Evolutionary conservation across 164 flowering plant species (phyloP), one percentile per base, ranked within the genome.

Genomic region (Vitis labrusca): DNA sequence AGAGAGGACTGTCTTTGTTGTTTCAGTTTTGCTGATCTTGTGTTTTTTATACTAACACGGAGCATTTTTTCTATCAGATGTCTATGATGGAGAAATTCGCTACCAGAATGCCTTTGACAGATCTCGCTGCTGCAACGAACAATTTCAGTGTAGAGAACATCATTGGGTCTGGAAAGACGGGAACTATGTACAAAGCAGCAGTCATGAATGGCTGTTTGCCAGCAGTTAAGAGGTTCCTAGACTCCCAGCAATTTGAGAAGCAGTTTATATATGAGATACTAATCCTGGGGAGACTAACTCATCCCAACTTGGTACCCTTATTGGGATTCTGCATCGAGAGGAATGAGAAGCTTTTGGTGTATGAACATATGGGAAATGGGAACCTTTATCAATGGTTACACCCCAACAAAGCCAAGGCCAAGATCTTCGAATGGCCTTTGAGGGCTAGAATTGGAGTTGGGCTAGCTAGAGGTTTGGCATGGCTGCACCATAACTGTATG

Each of bases 401-500:
- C 8, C 53, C 53, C 14, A 5, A 27, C 70, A 8, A 74, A 32
- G 11, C 27, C 3, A 60, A 68, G 19, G 52, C 53, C 54, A 64
- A 16, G 30, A 17, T 6, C 47, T 23, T 69, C 57, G 66, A 74
- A 2, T 74, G 73, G 77, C 55, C 70, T 69, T 11, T n/a, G 27
- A 69, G 66, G 62, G 52, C 59, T 8, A 74, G 19, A 65, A 69
- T 74, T 29, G 66, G 50, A 1, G 49, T 69, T 44, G 77, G 70
- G 10, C 61, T 66, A 7, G 72, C 77, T 11, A 68, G 69, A 74
- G 77, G 72, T 12, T 12, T 69, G 51, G 69, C 72, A 0, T 74
- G 73, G 77, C 73, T 74, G 29, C 77, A 74, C 23, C 69, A 69
- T 37, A 64, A 54, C 50, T 69, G 63, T 6, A 32, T 4, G 5